phyloP scores from a whole-genome alignment of 2,329 filamentous ascomycete species.

The Raffaelea arxii region DNA sequence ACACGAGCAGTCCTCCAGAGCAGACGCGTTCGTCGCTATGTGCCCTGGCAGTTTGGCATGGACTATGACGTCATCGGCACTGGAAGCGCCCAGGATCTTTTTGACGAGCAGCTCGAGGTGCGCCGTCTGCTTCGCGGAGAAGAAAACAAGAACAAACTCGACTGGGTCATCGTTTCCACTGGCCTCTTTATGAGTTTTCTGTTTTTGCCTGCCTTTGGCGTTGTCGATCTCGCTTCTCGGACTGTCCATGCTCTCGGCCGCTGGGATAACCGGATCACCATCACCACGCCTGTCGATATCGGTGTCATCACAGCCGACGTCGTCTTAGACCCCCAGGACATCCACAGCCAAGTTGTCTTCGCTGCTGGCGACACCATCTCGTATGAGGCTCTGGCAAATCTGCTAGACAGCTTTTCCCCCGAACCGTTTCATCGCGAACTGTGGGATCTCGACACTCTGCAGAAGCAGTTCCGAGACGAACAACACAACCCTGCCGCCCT shows the following conservation, averaged over 20 bases:
- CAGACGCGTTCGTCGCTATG: constrained; percentile 37
- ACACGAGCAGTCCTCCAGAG: constrained; percentile 28
- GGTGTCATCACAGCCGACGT: constrained; percentile 49
- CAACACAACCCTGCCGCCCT: too few relatives aligned
- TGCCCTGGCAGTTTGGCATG: constrained; percentile 68
- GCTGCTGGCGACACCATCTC: constrained; percentile 53
- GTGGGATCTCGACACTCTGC: constrained; percentile 36
- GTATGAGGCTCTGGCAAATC: constrained; percentile 43
- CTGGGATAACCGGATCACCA: constrained; percentile 53
- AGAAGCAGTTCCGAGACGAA: constrained; percentile 36
- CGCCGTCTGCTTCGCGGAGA: constrained; percentile 39
- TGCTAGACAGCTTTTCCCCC: constrained; percentile 19
- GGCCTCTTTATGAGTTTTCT: constrained; percentile 64
- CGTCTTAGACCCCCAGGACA: constrained; percentile 29
- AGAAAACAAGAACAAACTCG: constrained; percentile 32
- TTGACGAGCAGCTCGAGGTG: constrained; percentile 58
- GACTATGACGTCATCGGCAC: constrained; percentile 58
- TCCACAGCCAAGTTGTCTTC: constrained; percentile 38
- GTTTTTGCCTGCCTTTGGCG: constrained; percentile 52
- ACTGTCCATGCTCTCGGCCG: constrained; percentile 45
- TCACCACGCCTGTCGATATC: constrained; percentile 56
- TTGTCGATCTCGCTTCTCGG: constrained; percentile 39
- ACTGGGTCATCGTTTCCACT: constrained; percentile 58
- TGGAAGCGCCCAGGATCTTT: constrained; percentile 51
- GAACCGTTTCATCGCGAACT: constrained; percentile 34